Evolutionary conservation across 371 early-diverging fungal genomes (phyloP), one percentile per base, ranked within the genome.

Genomic region (Mortierella sp.): DNA sequence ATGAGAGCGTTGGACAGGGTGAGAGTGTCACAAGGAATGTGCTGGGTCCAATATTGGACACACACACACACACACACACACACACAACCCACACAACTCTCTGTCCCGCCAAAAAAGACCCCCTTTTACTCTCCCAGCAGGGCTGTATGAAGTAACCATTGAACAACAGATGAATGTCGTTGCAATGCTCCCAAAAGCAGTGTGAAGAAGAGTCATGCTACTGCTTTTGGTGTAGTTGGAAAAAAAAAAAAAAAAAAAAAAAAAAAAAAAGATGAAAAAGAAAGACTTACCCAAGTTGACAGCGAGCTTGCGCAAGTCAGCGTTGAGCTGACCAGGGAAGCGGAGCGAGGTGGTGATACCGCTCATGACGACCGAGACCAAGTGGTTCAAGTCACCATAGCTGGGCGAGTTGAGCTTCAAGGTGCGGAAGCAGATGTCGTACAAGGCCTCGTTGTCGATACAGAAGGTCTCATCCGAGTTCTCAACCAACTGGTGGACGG

Each of bases 251-350:
- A 9, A 37, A 43, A 37, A 61, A 9, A 37, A 37, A 9, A 37
- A 9, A 37, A 43, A 37, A 61, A 5, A 9, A 5, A 37, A 5
- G 9, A 9, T 5, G 9, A 9, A 37, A 9, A 37, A 43, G 19
- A 61, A 37, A 18, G 16, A 51, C 70, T 68, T 72, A 83, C 83
- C 87, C 96, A 98, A 93, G 89, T 99, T 99, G 61, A 99, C 99
- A 64, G 97, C 97, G 19, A 97, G 87, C 83, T 99, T 99, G 73
- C 99, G 92, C 56, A 99, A 84, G 81, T 99, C 99, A 64, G 96
- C 91, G 87, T 99, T 98, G 48, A 99, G 86, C 83, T 99, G 99
- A 66, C 99, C 99, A 63, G 99, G 99, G 92, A 99, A 99, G 82
- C 99, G 94, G 60, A 99, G 87, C 68, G 94, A 95, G 64, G 98